Percentiles rank a stretch among this genome's conserved stretches.
Conservation (phyloP, 2,329 filamentous ascomycete genomes). For the Pestalotiopsis sp. region DNA sequence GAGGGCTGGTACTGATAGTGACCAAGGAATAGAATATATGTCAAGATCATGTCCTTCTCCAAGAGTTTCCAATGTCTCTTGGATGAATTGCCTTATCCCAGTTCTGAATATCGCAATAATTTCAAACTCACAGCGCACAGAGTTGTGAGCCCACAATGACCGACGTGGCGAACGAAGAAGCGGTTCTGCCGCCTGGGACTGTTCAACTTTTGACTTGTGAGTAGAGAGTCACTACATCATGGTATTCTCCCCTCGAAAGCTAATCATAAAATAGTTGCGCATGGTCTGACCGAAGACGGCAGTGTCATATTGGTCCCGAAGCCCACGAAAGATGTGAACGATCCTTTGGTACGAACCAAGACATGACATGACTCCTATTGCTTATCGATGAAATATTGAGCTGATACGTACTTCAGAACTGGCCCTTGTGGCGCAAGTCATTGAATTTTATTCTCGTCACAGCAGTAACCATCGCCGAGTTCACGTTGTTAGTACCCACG, state of each 20-base stretch:
- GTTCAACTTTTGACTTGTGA: neutral
- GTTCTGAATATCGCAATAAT: no score
- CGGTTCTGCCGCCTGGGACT: neutral
- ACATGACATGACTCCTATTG: neutral
- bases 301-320: neutral
- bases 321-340: neutral
- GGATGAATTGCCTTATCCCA: no score
- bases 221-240: neutral
- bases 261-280: neutral
- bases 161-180: no score
- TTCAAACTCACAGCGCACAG: no score
- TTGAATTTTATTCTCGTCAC: neutral
- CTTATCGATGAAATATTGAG: neutral
- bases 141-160: no score
- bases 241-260: neutral
- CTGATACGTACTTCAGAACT: neutral
- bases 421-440: neutral
- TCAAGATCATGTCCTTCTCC: no score
- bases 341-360: neutral
- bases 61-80: no score
- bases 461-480: neutral
- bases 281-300: neutral
- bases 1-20: no score
- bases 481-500: neutral
- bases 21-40: no score